Conservation (phyloP, 768 basidiomycete species). For the Hortiboletus campestris region DNA sequence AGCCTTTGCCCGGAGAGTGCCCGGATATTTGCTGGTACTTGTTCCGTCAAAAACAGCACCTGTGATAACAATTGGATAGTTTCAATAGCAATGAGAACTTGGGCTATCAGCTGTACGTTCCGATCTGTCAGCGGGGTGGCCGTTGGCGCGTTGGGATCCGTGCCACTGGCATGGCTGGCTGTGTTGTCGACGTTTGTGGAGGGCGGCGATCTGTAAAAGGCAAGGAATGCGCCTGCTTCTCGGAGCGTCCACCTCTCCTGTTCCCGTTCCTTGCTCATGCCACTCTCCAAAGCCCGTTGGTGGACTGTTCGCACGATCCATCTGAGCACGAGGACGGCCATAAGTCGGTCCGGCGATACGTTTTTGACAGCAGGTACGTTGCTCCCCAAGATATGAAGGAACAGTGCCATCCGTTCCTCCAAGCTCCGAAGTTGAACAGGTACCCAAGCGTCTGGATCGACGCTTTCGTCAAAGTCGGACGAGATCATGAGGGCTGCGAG, state of each 20-base stretch:
- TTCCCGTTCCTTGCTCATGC: conserved; percentile 53
- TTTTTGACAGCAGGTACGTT: conserved; percentile 46
- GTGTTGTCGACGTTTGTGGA: conserved; percentile 1
- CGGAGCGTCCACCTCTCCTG: conserved; percentile 66
- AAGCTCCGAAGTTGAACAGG: conserved; percentile 51
- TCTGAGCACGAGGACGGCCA: conserved; percentile 56
- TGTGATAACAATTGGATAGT: conserved; percentile 60
- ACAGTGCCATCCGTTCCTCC: conserved; percentile 50
- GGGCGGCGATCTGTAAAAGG: conserved; percentile 38
- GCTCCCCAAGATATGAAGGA: conserved; percentile 57
- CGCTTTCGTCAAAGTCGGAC: conserved; percentile 26
- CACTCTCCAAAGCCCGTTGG: conserved; percentile 47
- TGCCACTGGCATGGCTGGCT: conserved; percentile 21
- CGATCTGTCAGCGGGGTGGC: conserved; percentile 46
- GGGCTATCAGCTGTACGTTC: conserved; percentile 67
- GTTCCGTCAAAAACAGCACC: conserved; percentile 53
- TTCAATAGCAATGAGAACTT: conserved; percentile 58
- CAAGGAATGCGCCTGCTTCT: conserved; percentile 61
- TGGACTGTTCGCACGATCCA: conserved; percentile 58
- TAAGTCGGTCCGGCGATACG: conserved; percentile 46
- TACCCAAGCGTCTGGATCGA: conserved; percentile 26
- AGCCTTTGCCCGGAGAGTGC: conserved; percentile 59
- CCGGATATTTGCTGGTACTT: conserved; percentile 44
- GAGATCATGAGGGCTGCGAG: conserved; percentile 48
- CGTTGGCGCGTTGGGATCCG: conserved; percentile 4